Conservation (phyloP, 148 eudicot genomes). For the Silene conica region DNA sequence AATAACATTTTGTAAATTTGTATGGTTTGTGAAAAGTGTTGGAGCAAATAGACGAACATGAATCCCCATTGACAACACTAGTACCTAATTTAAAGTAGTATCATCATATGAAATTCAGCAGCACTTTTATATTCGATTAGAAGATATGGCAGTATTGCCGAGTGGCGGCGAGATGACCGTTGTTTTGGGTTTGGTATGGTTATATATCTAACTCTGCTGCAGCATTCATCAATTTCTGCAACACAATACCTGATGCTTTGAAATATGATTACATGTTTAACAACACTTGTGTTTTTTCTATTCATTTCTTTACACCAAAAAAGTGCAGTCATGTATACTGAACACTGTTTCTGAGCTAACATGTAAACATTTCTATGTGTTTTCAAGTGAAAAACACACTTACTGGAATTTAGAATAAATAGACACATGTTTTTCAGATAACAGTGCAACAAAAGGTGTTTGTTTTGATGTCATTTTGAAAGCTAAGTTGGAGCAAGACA, state of each 20-base stretch:
- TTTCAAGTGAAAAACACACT: too few relatives aligned
- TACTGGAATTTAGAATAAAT: too few relatives aligned
- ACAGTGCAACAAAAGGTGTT: too few relatives aligned
- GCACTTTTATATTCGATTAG: not conserved
- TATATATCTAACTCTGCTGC: too few relatives aligned
- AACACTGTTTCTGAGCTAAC: not conserved
- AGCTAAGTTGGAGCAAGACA: slow-evolving; percentile 2
- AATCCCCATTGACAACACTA: not conserved
- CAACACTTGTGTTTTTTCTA: not conserved
- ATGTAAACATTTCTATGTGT: not conserved
- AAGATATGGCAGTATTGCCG: not conserved
- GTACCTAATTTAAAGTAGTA: not conserved
- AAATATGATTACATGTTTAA: not conserved
- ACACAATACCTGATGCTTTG: not conserved
- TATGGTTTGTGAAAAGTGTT: not conserved
- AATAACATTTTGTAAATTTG: not conserved
- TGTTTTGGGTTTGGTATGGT: not conserved
- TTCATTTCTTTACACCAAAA: not conserved
- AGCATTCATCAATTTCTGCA: not conserved
- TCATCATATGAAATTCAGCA: not conserved
- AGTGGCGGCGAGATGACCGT: not conserved
- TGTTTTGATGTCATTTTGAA: not conserved
- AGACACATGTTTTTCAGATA: too few relatives aligned
- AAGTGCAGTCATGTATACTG: not conserved
- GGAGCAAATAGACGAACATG: not conserved